Evolutionary conservation across 192 early-diverging fungal species (phyloP).

Genomic region (Coemansia sp.): DNA sequence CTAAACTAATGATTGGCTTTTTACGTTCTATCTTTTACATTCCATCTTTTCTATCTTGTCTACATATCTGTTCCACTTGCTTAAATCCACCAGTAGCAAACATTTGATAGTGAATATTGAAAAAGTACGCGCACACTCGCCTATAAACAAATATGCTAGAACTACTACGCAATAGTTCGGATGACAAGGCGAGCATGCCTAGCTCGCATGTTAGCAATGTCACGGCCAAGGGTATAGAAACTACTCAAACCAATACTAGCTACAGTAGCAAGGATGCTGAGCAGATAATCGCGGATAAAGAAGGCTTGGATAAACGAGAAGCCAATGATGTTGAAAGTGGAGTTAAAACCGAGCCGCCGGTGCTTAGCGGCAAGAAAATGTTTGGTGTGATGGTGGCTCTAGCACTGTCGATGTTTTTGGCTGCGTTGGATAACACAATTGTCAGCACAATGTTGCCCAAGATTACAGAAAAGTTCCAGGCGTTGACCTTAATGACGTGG

Average conservation of each 20-base stretch:
- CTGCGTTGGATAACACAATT: constrained; percentile 63
- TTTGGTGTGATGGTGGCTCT: constrained; percentile 38
- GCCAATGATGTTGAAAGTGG: no score
- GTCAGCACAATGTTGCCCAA: constrained; percentile 61
- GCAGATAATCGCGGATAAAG: not conserved
- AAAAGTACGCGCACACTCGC: no score
- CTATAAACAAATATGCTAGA: no score
- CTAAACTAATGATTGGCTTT: no score
- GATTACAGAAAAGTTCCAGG: constrained; percentile 61
- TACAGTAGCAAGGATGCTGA: not conserved
- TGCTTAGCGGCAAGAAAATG: constrained; percentile 32
- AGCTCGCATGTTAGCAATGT: not conserved
- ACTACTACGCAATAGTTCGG: not conserved
- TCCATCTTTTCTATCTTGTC: no score
- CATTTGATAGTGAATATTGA: no score
- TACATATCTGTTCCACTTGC: no score
- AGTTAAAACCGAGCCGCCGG: not conserved
- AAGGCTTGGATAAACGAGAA: not conserved
- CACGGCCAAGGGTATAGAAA: not conserved
- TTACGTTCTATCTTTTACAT: no score
- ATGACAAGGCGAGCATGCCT: not conserved
- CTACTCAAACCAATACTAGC: not conserved
- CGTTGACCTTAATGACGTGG: constrained; percentile 66
- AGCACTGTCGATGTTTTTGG: constrained; percentile 59
- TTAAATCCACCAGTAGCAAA: no score